phyloP scores from a whole-genome alignment of 2,329 filamentous ascomycete genomes.

The Monilinia polystroma region DNA sequence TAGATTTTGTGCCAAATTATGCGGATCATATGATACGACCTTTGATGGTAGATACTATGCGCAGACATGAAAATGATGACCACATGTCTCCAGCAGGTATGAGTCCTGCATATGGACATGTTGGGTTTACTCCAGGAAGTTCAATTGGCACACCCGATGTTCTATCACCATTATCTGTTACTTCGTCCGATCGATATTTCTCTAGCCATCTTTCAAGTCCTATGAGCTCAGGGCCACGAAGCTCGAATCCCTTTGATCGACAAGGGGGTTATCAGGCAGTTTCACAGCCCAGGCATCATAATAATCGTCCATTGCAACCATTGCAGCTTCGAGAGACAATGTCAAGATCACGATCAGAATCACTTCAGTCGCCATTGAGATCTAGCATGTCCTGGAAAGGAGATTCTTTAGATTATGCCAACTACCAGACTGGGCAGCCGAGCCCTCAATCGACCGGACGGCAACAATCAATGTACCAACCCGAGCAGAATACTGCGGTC shows the following conservation, averaged over 20 bases:
- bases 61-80: conserved; percentile 61
- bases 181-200: conserved; percentile 56
- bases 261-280: conserved; percentile 51
- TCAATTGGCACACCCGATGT: conserved; percentile 54
- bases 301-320: conserved; percentile 54
- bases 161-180: conserved; percentile 57
- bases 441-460: conserved; percentile 50
- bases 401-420: conserved; percentile 55
- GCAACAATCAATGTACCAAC: conserved; percentile 52
- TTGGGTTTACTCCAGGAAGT: conserved; percentile 59
- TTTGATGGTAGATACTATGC: conserved; percentile 65
- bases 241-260: conserved; percentile 53
- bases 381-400: conserved; percentile 64
- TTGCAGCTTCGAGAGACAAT: conserved; percentile 58
- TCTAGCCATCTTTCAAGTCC: conserved; percentile 48
- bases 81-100: conserved; percentile 67
- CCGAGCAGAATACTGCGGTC: conserved; percentile 47
- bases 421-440: conserved; percentile 48
- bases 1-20: conserved; percentile 48
- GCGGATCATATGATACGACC: conserved; percentile 58
- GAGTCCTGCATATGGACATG: conserved; percentile 64
- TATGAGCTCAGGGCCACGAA: conserved; percentile 49
- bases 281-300: conserved; percentile 46
- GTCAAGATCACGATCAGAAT: conserved; percentile 56
- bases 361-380: conserved; percentile 57